Evolutionary conservation across 2,329 filamentous ascomycete species (phyloP).

Genomic region (Fusarium sp.): DNA sequence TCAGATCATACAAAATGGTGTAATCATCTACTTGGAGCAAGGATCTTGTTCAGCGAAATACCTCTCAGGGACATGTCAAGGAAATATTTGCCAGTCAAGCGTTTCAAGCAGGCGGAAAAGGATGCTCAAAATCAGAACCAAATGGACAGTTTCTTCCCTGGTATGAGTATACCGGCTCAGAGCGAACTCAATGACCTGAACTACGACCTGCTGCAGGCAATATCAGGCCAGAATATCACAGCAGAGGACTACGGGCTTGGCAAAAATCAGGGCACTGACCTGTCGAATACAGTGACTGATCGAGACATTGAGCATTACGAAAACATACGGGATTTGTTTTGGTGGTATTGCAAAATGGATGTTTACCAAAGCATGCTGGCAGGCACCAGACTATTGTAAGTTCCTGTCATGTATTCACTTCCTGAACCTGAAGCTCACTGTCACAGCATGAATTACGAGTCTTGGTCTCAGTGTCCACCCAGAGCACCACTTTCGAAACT

Average conservation of each 20-base stretch:
- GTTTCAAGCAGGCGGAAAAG: conserved; percentile 46
- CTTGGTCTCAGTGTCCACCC: conserved; percentile 90
- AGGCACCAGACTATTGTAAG: conserved; percentile 86
- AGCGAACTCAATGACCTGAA: conserved; percentile 54
- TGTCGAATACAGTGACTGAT: conserved; percentile 52
- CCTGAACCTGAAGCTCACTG: conserved; percentile 28
- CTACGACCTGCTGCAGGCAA: conserved; percentile 53
- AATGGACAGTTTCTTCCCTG: conserved; percentile 44
- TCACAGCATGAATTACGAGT: conserved; percentile 78
- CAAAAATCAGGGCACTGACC: conserved; percentile 44
- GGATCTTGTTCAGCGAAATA: conserved; percentile 84
- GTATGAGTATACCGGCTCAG: conserved; percentile 28
- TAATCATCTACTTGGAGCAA: conserved; percentile 86
- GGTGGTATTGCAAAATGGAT: conserved; percentile 97
- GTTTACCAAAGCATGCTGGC: conserved; percentile 90
- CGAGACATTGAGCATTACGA: conserved; percentile 83
- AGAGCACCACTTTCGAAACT: conserved; percentile 81
- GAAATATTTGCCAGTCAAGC: conserved; percentile 74
- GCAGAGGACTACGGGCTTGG: conserved; percentile 54
- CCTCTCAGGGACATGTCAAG: conserved; percentile 80
- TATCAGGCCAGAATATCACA: conserved; percentile 54
- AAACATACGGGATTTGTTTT: conserved; percentile 86
- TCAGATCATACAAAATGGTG: conserved; percentile 97
- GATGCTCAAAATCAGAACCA: conserved; percentile 53
- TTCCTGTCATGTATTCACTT: conserved; percentile 32